Evolutionary conservation across 257 asterid species (phyloP), one percentile per base, ranked within the genome.

Genomic region (Solanum lycopersicoides): DNA sequence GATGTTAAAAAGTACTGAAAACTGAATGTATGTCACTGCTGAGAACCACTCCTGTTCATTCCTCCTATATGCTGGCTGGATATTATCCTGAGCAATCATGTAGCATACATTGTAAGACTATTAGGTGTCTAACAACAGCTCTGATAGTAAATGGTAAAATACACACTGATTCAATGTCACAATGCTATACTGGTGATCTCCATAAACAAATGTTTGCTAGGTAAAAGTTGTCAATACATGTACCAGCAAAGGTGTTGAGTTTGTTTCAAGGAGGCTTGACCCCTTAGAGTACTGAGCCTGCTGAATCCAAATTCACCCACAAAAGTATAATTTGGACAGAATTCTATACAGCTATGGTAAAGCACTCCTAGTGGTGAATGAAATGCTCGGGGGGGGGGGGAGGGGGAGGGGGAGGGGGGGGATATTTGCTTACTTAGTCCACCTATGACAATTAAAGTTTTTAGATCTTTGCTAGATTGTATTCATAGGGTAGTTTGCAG

Each of bases 401-500:
- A 25, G 65, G 15, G 25, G 3, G 83, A 1, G 15, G 5, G 59
- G 59, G n/a, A n/a, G n/a, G 9, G 12, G 12, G 4, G 30, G 25
- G 30, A 28, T 6, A 80, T 42, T 3, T 80, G 85, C 30, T 47
- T 30, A 30, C 68, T 20, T 6, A 45, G 85, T 47, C 68, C 30
- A 80, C 42, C 66, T 80, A 16, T 44, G 25, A 15, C 85, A 28
- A 28, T 47, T 47, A 28, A 28, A 77, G 23, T 44, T 25, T 44
- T 77, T 28, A 47, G 44, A 30, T 30, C 44, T 18, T 28, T 75
- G 87, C 89, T 94, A 91, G 53, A 92, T 88, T 45, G 94, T 83
- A 88, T 84, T 91, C 86, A 92, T 91, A 6, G 92, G 91, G 74
- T 92, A 91, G 69, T 94, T 86, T 23, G 94, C 89, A 83, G 92